Conservation (phyloP, 2,329 filamentous ascomycete genomes). For the Xylaria hypoxylon region DNA sequence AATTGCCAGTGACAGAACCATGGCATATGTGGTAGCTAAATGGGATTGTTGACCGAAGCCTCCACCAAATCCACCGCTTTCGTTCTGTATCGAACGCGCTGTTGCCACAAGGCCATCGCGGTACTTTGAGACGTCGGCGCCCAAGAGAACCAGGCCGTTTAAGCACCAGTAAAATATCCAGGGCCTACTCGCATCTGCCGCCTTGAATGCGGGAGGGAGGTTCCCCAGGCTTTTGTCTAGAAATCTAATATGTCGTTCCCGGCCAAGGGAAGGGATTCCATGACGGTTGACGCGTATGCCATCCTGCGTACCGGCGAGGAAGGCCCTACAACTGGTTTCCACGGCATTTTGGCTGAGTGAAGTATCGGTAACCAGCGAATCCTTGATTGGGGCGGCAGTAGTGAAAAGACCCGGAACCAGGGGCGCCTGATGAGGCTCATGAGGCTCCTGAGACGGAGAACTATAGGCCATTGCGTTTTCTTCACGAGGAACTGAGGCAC, state of each 20-base stretch:
- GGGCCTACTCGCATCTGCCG: constrained; percentile 86
- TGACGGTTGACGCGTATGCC: constrained; percentile 70
- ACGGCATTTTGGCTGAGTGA: constrained; percentile 77
- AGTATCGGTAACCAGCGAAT: constrained; percentile 74
- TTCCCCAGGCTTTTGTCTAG: constrained; percentile 67
- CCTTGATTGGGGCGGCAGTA: constrained; percentile 70
- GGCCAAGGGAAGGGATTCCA: constrained; percentile 80
- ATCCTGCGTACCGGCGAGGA: constrained; percentile 67
- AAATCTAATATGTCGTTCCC: constrained; percentile 71
- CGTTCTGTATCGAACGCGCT: constrained; percentile 83
- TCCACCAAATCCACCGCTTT: constrained; percentile 87
- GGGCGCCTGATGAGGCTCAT: constrained; percentile 40
- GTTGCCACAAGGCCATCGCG: constrained; percentile 78
- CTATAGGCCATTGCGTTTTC: constrained; percentile 29
- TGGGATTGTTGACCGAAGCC: constrained; percentile 93
- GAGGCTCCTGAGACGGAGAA: constrained; percentile 30
- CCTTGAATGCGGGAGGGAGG: constrained; percentile 77
- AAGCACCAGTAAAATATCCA: constrained; percentile 97
- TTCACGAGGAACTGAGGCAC: constrained; percentile 9
- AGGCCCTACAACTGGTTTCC: constrained; percentile 74
- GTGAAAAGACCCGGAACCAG: constrained; percentile 69
- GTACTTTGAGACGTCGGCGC: constrained; percentile 77
- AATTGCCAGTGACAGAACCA: constrained; percentile 80
- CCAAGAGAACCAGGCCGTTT: constrained; percentile 78
- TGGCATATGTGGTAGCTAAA: constrained; percentile 88